Conservation (phyloP, 495 filamentous ascomycete genomes). For the Penicillium odoratum region DNA sequence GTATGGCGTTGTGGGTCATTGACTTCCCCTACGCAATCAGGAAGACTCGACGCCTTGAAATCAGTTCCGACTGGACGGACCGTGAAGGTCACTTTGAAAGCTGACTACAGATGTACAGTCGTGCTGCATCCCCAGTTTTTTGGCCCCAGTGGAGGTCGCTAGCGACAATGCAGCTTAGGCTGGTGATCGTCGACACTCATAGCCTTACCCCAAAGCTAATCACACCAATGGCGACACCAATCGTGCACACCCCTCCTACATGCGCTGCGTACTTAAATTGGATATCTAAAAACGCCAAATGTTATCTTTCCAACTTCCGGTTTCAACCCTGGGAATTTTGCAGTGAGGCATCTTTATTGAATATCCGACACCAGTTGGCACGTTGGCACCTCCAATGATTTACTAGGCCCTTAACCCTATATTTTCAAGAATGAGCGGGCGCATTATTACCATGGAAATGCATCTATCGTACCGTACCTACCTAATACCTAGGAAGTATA, state of each 20-base stretch:
- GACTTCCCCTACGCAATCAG: slow-evolving; percentile 12
- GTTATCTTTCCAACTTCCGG: too few relatives aligned
- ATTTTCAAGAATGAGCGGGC: not conserved
- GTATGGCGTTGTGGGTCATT: slow-evolving; percentile 24
- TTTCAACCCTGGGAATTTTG: too few relatives aligned
- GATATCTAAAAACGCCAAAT: not conserved
- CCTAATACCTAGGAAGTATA: slow-evolving; percentile 1
- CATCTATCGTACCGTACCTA: not conserved
- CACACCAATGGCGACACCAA: not conserved
- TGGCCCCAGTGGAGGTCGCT: slow-evolving; percentile 8
- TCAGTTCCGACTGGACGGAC: slow-evolving; percentile 30
- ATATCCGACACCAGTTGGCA: not conserved
- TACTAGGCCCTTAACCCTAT: too few relatives aligned
- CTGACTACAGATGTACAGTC: slow-evolving; percentile 18
- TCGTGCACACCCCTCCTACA: not conserved
- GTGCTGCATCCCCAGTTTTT: slow-evolving; percentile 16
- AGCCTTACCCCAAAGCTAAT: slow-evolving; percentile 1
- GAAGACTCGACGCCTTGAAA: slow-evolving; percentile 20
- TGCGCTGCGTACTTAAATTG: not conserved
- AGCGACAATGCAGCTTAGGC: not conserved
- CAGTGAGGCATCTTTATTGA: too few relatives aligned
- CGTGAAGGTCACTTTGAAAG: slow-evolving; percentile 20
- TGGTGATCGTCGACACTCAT: not conserved
- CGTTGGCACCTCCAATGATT: too few relatives aligned
- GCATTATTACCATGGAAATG: not conserved